Evolutionary conservation across 2,329 filamentous ascomycete genomes (phyloP).

Genomic region (Ophiostoma perfectum): DNA sequence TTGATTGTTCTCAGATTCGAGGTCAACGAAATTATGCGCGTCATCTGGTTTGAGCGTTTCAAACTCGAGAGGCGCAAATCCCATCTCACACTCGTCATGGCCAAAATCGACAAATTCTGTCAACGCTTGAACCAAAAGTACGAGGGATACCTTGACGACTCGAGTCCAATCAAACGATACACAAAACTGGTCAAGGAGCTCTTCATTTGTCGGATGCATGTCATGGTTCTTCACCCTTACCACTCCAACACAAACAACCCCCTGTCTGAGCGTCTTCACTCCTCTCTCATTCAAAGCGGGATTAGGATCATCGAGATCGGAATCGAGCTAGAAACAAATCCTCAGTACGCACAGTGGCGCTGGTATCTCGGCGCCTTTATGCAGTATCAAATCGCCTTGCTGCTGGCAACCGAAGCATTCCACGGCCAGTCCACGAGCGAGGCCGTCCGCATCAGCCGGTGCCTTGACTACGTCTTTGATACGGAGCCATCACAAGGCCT

Average conservation of each 20-base stretch:
- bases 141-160: slow-evolving; percentile 54
- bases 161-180: slow-evolving; percentile 57
- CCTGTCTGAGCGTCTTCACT: slow-evolving; percentile 58
- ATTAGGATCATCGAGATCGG: slow-evolving; percentile 46
- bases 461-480: slow-evolving; percentile 67
- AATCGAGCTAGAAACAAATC: slow-evolving; percentile 43
- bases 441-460: slow-evolving; percentile 62
- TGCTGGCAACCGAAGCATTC: slow-evolving; percentile 64
- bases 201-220: slow-evolving; percentile 56
- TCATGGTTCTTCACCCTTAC: slow-evolving; percentile 65
- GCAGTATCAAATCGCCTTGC: slow-evolving; percentile 65
- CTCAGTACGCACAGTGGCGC: slow-evolving; percentile 51
- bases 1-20: slow-evolving; percentile 65
- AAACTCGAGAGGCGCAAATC: slow-evolving; percentile 57
- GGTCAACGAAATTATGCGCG: slow-evolving; percentile 65
- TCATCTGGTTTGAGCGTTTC: slow-evolving; percentile 63
- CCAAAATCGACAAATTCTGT: slow-evolving; percentile 64
- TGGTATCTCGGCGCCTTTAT: slow-evolving; percentile 70
- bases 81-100: slow-evolving; percentile 58
- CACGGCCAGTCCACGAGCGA: slow-evolving; percentile 52
- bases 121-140: slow-evolving; percentile 61
- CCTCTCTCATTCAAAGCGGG: slow-evolving; percentile 59
- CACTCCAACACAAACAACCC: slow-evolving; percentile 43
- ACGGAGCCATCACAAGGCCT: slow-evolving; percentile 42
- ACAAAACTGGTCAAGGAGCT: slow-evolving; percentile 61